Conservation (phyloP, 345 rosid genomes). For the Erysimum cheiranthoides region DNA sequence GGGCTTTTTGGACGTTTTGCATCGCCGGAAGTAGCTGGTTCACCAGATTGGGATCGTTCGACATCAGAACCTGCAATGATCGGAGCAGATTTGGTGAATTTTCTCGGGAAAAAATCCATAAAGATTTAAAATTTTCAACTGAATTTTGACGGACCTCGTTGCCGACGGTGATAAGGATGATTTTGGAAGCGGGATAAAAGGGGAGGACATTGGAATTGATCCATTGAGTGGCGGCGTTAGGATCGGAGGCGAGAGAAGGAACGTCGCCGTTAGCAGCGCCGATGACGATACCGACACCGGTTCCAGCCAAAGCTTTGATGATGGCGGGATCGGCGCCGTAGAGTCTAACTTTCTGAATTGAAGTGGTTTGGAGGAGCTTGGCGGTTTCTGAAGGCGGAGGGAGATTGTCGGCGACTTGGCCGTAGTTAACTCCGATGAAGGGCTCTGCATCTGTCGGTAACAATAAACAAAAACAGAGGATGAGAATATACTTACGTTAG, state of each 20-base stretch:
- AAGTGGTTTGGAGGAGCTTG: slow-evolving; percentile 77
- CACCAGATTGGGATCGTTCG: slow-evolving; percentile 71
- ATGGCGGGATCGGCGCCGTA: slow-evolving; percentile 89
- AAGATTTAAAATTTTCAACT: background rate
- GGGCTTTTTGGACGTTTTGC: slow-evolving; percentile 79
- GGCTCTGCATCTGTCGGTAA: slow-evolving; percentile 62
- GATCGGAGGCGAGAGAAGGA: slow-evolving; percentile 80
- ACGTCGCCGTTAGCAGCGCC: slow-evolving; percentile 81
- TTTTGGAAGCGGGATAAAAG: slow-evolving; percentile 81
- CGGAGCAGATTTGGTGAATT: background rate
- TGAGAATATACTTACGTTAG: background rate
- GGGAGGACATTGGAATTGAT: slow-evolving; percentile 73
- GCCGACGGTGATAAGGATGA: slow-evolving; percentile 83
- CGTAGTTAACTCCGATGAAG: slow-evolving; percentile 87
- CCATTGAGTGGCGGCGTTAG: slow-evolving; percentile 80
- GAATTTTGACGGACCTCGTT: slow-evolving; percentile 66
- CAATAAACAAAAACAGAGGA: slow-evolving; percentile 9
- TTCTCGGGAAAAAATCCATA: too few species aligned
- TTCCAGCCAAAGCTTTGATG: slow-evolving; percentile 76
- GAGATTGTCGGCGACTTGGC: slow-evolving; percentile 87
- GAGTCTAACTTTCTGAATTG: slow-evolving; percentile 72
- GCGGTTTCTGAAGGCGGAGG: slow-evolving; percentile 88
- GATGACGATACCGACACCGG: slow-evolving; percentile 77
- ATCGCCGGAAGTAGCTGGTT: slow-evolving; percentile 88
- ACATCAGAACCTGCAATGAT: slow-evolving; percentile 58